These are phyloP conservation scores for Nasturtium officinale DNA, from an alignment of 345 rosid genomes.

Conservation along the genomic window DNA sequence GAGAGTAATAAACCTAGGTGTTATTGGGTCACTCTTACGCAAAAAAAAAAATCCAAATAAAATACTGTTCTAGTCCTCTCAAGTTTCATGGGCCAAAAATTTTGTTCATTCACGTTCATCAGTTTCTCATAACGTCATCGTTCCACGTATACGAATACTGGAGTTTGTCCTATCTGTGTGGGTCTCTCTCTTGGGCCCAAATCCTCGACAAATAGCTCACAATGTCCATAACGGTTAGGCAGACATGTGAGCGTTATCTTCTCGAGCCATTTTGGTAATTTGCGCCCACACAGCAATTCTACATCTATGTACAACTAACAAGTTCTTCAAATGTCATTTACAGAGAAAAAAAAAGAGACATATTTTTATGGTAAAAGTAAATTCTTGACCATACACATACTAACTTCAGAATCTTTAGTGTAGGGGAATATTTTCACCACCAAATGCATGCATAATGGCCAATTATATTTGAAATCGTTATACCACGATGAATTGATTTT, in stretches of 20 bases:
- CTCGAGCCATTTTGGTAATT: constrained; percentile 9
- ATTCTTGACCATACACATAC: not conserved
- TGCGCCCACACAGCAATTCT: not conserved
- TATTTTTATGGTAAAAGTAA: not conserved
- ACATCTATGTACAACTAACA: not conserved
- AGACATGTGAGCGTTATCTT: constrained; percentile 11
- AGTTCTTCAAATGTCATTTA: not conserved
- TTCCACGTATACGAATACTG: not conserved
- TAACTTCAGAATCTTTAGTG: not conserved
- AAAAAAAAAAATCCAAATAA: not conserved
- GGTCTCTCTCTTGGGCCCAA: constrained; percentile 8
- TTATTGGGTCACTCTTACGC: not conserved
- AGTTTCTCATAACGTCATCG: not conserved
- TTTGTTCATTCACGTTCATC: not conserved
- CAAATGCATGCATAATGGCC: not conserved
- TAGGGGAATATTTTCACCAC: not conserved
- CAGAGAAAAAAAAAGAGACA: too few relatives aligned
- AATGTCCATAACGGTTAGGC: constrained; percentile 12
- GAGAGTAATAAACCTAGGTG: not conserved
- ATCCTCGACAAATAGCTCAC: constrained; percentile 9
- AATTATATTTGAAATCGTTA: not conserved
- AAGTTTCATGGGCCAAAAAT: not conserved
- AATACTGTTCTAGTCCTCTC: not conserved
- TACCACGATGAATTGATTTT: too few relatives aligned
- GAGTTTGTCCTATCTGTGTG: constrained; percentile 1